Evolutionary conservation across 192 early-diverging fungal species (phyloP).

Genomic region (Pilobolus umbonatus): DNA sequence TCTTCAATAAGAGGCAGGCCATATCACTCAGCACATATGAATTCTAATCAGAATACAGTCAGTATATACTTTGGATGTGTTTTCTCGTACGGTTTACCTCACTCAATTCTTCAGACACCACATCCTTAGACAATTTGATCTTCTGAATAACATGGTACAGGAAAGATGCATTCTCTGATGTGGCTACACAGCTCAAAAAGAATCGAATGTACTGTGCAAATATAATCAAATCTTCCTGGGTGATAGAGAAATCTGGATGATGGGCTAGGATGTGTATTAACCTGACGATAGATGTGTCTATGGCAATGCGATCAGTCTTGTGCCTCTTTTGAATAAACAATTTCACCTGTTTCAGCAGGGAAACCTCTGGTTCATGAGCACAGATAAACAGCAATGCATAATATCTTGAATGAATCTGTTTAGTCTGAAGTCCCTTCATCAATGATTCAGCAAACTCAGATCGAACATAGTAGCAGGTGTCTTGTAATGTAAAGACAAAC

Average conservation of each 20-base stretch:
- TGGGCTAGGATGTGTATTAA: constrained; percentile 75
- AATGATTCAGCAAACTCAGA: constrained; percentile 64
- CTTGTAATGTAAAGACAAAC: constrained; percentile 64
- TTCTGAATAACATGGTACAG: constrained; percentile 70
- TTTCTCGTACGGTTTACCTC: constrained; percentile 35
- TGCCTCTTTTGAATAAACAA: constrained; percentile 4
- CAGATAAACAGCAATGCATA: constrained; percentile 67
- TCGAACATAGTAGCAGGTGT: constrained; percentile 79
- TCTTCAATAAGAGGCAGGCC: constrained; percentile 72
- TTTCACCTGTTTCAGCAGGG: constrained; percentile 47
- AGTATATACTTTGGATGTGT: background rate
- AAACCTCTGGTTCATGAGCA: constrained; percentile 81
- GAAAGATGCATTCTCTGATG: constrained; percentile 77
- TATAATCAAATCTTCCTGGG: constrained; percentile 40
- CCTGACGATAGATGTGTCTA: constrained; percentile 56
- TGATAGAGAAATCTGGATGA: constrained; percentile 73
- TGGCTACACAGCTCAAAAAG: constrained; percentile 73
- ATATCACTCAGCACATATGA: constrained; percentile 85
- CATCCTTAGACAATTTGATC: constrained; percentile 74
- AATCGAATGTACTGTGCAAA: constrained; percentile 82
- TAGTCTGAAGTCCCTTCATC: constrained; percentile 57
- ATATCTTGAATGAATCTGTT: constrained; percentile 65
- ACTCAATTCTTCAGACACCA: constrained; percentile 35
- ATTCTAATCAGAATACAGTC: constrained; percentile 35
- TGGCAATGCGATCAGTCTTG: constrained; percentile 20